These are phyloP conservation scores for Blastosporella zonata DNA, from an alignment of 1,284 basidiomycete species.

Conservation along the genomic window DNA sequence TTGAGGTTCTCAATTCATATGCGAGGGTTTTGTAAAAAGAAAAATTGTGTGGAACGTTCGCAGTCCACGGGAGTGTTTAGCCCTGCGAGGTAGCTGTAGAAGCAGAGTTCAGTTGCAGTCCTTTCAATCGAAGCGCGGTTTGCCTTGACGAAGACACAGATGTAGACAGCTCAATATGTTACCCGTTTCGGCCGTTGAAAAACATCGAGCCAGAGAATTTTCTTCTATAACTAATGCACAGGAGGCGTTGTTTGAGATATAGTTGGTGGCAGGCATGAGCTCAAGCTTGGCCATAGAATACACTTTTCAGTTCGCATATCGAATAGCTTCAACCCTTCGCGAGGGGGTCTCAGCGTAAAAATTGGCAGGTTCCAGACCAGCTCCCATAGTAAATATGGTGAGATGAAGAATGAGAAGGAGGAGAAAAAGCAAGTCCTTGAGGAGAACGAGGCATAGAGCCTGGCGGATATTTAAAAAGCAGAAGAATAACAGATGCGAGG, in stretches of 20 bases:
- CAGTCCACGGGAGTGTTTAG: background rate
- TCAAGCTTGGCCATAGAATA: background rate
- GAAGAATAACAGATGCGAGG: too few species aligned
- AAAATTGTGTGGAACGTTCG: background rate
- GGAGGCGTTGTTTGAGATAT: background rate
- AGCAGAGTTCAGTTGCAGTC: background rate
- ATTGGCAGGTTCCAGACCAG: background rate
- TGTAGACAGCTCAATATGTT: background rate
- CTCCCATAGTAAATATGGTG: background rate
- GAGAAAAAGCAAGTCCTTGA: background rate
- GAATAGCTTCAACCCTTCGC: background rate
- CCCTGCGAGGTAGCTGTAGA: background rate
- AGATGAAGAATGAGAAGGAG: background rate
- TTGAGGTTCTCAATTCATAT: background rate
- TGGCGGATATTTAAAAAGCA: background rate
- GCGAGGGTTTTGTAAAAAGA: background rate
- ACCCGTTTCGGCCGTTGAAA: background rate
- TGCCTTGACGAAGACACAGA: background rate
- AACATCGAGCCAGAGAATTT: background rate
- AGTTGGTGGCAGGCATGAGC: background rate
- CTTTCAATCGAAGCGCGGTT: background rate
- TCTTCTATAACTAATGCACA: background rate
- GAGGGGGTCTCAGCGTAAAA: background rate
- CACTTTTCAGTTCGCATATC: background rate
- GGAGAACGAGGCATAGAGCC: background rate